A percentile compares a stretch with the other conserved stretches of the same genome.
These are phyloP conservation scores for Cardamine chenopodiifolia DNA, from an alignment of 345 rosid genomes.

Conservation along the genomic window DNA sequence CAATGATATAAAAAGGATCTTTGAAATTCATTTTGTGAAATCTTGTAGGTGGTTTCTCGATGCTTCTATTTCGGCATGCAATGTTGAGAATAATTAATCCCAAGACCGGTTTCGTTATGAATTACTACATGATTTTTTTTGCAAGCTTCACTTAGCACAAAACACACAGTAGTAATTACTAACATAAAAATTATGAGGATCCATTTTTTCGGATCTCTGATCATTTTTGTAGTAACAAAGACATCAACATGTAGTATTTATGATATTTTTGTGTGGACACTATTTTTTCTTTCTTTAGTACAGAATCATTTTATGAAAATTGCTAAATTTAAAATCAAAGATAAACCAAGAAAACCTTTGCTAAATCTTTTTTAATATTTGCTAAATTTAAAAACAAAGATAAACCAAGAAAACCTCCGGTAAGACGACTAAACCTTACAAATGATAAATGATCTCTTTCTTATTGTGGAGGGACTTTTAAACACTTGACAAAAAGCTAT, in stretches of 20 bases:
- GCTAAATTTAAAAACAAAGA: too few species aligned
- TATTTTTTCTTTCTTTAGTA: not conserved
- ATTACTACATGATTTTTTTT: conserved; percentile 5
- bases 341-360: too few species aligned
- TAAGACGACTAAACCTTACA: too few species aligned
- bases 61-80: not conserved
- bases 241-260: not conserved
- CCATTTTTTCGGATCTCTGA: not conserved
- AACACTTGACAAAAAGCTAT: too few species aligned
- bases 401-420: too few species aligned
- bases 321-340: not conserved
- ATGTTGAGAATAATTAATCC: not conserved
- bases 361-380: too few species aligned
- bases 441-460: not conserved
- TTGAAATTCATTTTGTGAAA: not conserved
- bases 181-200: not conserved
- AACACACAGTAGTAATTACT: not conserved
- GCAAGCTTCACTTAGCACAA: conserved; percentile 17
- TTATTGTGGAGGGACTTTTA: too few species aligned
- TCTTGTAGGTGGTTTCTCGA: not conserved
- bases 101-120: not conserved
- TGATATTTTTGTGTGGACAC: not conserved
- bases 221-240: not conserved
- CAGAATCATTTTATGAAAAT: not conserved
- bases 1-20: not conserved